Conservation (phyloP, 164 flowering plant genomes). For the Tinospora cordifolia region DNA sequence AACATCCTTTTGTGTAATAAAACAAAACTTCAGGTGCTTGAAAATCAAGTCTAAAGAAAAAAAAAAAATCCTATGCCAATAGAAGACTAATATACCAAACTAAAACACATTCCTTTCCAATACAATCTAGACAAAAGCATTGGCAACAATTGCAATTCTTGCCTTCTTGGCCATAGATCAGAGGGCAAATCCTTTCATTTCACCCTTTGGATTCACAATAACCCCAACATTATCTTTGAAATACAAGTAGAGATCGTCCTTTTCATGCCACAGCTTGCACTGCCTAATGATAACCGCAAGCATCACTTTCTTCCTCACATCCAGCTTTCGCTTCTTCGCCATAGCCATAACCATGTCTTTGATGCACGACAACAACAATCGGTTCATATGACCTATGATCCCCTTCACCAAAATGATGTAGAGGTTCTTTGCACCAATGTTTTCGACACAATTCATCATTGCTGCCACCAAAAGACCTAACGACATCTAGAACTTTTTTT, state of each 20-base stretch:
- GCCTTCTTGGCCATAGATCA: background rate
- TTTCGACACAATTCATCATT: background rate
- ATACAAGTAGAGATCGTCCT: background rate
- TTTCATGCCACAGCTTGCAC: background rate
- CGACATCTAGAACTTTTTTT: background rate
- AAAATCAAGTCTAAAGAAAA: no score
- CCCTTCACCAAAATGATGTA: background rate
- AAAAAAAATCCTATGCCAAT: no score
- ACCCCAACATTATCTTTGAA: background rate
- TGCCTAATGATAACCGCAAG: background rate
- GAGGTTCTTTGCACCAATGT: background rate
- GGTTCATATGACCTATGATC: background rate
- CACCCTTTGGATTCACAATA: background rate
- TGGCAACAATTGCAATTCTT: background rate
- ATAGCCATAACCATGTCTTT: background rate
- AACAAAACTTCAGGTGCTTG: no score
- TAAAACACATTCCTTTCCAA: no score
- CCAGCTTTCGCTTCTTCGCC: background rate
- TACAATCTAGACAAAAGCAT: background rate
- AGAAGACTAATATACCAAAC: no score
- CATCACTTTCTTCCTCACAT: background rate
- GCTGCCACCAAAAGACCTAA: background rate
- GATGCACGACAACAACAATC: background rate
- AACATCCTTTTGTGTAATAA: no score
- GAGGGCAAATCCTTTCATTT: background rate